Percentiles rank a stretch among this genome's conserved stretches.
phyloP scores from a whole-genome alignment of 1,284 basidiomycete species.

The Vanrija sp. region DNA sequence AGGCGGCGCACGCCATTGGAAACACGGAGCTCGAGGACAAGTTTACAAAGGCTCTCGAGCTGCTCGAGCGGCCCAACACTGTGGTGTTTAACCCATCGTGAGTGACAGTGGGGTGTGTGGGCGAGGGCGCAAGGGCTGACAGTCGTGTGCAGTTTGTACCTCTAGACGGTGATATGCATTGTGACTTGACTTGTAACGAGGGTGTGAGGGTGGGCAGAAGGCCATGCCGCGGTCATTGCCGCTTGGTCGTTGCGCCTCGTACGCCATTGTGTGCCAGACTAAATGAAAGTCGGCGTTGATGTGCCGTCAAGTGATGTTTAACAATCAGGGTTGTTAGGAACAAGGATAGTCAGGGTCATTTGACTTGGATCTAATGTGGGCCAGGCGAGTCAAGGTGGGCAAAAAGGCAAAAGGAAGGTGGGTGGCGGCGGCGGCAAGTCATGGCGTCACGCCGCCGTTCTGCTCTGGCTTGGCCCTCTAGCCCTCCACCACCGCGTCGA shows the following conservation, averaged over 20 bases:
- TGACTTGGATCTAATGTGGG: too few species aligned
- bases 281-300: too few species aligned
- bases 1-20: constrained; percentile 92
- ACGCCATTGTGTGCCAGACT: background rate
- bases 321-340: too few species aligned
- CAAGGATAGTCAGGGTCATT: background rate
- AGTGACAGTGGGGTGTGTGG: constrained; percentile 53
- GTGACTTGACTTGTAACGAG: background rate
- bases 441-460: too few species aligned
- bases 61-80: constrained; percentile 85
- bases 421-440: too few species aligned
- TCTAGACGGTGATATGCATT: background rate
- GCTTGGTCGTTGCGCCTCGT: too few species aligned
- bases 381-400: too few species aligned
- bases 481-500: too few species aligned
- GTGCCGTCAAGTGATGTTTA: too few species aligned
- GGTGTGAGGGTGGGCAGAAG: background rate
- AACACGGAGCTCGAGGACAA: constrained; percentile 88
- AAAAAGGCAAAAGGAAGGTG: too few species aligned
- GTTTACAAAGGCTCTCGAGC: constrained; percentile 79
- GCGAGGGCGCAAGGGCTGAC: constrained; percentile 67
- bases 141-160: constrained; percentile 9
- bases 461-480: too few species aligned
- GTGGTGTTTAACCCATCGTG: constrained; percentile 86
- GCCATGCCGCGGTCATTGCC: background rate